These are phyloP conservation scores for Xylariaceae sp. DNA, from an alignment of 2,329 filamentous ascomycete species.

Conservation along the genomic window DNA sequence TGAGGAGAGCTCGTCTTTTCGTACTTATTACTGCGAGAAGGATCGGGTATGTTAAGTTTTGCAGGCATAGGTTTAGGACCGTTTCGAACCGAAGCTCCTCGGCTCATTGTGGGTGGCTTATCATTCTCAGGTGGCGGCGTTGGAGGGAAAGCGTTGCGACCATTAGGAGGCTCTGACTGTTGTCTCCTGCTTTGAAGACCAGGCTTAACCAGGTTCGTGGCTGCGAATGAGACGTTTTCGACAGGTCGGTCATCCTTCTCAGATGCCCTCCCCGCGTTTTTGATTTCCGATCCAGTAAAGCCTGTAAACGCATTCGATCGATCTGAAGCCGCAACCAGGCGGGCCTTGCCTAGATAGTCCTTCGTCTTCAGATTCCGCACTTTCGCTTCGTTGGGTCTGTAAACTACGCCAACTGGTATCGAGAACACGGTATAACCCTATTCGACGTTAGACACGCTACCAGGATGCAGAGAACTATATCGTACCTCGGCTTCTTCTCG, in stretches of 20 bases:
- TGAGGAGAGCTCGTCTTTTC: constrained; percentile 50
- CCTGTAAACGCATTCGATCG: constrained; percentile 76
- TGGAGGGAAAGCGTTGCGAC: constrained; percentile 86
- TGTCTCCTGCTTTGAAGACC: constrained; percentile 76
- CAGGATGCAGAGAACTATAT: not conserved
- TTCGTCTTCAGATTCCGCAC: constrained; percentile 98
- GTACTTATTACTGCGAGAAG: constrained; percentile 48
- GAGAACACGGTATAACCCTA: constrained; percentile 98
- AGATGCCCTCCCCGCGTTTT: constrained; percentile 57
- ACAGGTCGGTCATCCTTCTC: constrained; percentile 74
- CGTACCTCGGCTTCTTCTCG: constrained; percentile 83
- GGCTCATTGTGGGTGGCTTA: constrained; percentile 48
- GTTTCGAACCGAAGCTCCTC: constrained; percentile 58
- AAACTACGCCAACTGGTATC: constrained; percentile 92
- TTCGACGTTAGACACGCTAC: constrained; percentile 24
- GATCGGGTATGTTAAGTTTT: constrained; percentile 58
- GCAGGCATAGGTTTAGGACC: constrained; percentile 58
- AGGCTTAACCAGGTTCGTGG: constrained; percentile 87
- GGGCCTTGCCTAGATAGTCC: constrained; percentile 95
- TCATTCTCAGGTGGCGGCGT: constrained; percentile 95
- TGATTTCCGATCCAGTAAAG: constrained; percentile 74
- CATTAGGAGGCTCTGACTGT: constrained; percentile 77
- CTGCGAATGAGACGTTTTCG: constrained; percentile 86
- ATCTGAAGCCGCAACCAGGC: constrained; percentile 84
- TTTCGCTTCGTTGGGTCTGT: constrained; percentile 94